These are phyloP conservation scores for Canna indica DNA, from an alignment of 176 grass and related monocot genomes.

Conservation along the genomic window DNA sequence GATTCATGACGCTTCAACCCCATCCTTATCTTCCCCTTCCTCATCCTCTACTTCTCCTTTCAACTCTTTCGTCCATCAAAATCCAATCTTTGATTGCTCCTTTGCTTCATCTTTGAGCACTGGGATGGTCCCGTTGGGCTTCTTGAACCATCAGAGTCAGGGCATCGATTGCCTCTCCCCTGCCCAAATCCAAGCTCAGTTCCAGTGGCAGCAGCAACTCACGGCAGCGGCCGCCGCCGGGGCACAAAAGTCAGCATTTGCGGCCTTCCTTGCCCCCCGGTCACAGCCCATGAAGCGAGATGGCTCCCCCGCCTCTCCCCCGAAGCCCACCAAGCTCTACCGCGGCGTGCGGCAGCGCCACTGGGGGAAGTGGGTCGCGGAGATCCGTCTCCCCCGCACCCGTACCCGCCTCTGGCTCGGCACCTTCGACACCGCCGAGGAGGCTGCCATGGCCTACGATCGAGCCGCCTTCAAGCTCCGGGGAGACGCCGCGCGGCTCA, in stretches of 20 bases:
- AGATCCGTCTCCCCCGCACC: conserved; percentile 19
- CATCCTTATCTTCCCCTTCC: not conserved
- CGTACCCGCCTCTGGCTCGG: conserved; percentile 24
- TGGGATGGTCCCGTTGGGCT: not conserved
- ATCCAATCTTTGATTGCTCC: conserved; percentile 7
- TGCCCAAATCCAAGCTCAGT: not conserved
- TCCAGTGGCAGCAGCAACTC: not conserved
- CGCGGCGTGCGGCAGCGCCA: conserved; percentile 21
- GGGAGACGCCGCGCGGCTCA: conserved; percentile 10
- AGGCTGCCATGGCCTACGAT: conserved; percentile 18
- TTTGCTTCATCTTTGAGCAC: not conserved
- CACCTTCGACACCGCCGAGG: conserved; percentile 21
- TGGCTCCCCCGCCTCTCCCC: not conserved
- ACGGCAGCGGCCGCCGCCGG: too few relatives aligned
- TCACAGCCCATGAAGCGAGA: conserved; percentile 8
- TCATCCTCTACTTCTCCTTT: not conserved
- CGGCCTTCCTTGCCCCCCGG: not conserved
- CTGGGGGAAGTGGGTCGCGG: conserved; percentile 22
- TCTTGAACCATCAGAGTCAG: not conserved
- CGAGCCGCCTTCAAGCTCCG: conserved; percentile 19
- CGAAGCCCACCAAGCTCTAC: conserved; percentile 19
- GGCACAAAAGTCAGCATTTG: not conserved
- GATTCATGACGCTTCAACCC: not conserved
- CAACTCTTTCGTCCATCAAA: not conserved
- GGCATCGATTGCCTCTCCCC: not conserved